These are phyloP conservation scores for Corchorus olitorius DNA, from an alignment of 345 rosid species.

Conservation along the genomic window DNA sequence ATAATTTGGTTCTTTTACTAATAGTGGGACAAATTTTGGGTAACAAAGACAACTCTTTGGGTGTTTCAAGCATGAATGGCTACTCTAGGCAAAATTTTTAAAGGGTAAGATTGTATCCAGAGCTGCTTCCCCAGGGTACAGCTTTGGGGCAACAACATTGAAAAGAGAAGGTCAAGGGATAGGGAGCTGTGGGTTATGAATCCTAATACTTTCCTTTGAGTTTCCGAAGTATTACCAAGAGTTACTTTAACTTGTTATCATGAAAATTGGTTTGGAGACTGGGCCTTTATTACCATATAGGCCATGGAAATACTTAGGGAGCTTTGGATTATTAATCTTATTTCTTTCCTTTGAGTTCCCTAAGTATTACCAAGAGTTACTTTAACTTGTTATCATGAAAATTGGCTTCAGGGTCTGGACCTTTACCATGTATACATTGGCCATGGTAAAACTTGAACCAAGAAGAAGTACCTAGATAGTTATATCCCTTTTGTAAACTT, in stretches of 20 bases:
- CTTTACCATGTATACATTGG: neutral
- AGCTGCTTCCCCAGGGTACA: neutral
- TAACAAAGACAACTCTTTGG: neutral
- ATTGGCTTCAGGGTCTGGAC: slow-evolving; percentile 5
- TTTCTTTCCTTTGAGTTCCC: neutral
- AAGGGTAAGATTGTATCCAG: neutral
- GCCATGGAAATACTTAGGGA: neutral
- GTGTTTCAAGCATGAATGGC: slow-evolving; percentile 1
- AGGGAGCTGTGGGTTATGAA: neutral
- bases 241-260: neutral
- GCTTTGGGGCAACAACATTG: neutral
- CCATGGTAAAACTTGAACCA: neutral
- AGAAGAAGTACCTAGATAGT: neutral
- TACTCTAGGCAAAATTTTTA: neutral
- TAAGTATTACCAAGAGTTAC: neutral
- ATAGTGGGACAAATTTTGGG: neutral
- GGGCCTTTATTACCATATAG: neutral
- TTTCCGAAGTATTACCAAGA: neutral
- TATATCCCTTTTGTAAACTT: neutral
- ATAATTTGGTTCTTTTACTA: neutral
- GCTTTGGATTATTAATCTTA: neutral
- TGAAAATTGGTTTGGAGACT: slow-evolving; percentile 1
- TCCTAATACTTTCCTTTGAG: neutral
- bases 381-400: neutral
- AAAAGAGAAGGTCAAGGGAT: neutral